Base-by-base conservation (phyloP, 306 rosid genomes). In the Vigna trinervia region DNA sequence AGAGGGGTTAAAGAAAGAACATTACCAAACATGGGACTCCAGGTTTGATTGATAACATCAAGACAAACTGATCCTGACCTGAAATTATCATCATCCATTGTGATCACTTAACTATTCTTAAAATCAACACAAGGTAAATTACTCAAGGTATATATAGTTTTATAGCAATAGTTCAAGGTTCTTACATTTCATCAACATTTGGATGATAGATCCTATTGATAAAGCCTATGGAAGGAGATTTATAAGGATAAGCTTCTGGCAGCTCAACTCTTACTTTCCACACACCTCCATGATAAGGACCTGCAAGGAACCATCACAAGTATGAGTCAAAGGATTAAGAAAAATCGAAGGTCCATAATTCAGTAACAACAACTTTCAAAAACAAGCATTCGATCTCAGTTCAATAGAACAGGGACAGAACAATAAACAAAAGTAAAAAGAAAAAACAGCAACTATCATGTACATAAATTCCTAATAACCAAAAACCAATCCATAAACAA, bases 11-110 rank as follows among this genome's bases (percentile, higher is more conserved):
- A 23, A 23, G 48, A 73, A 71, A 62, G 64, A 76, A 69, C 64
- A 65, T 77, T 82, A 87, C 90, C 90, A 59, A 80, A 87, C 90
- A 87, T 87, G 73, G 90, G 90, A 76, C 90, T 87, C 90, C 90
- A 87, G 66, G 84, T 85, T 80, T 87, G 90, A 77, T 87, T 87
- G 78, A 87, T 87, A 51, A 85, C 90, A 85, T 87, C 90, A 48
- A 87, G 84, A 83, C 90, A 87, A 80, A 87, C 87, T n/a, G 88
- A 85, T 77, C 90, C 90, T 15, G 90, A 85, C 90, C 90, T 87
- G 88, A 77, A 85, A 69, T 51, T 43, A 51, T 46, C 8, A 36
- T 60, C 2, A 77, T 57, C 69, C 48, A 82, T 70, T 7, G 68
- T 20, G 68, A 58, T 17, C 59, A 32, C 64, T 56, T 43, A 22